A percentile compares a stretch with the other conserved stretches of the same genome.
phyloP scores from a whole-genome alignment of 1,139 yeast genomes.

The Diutina ranongensis region DNA sequence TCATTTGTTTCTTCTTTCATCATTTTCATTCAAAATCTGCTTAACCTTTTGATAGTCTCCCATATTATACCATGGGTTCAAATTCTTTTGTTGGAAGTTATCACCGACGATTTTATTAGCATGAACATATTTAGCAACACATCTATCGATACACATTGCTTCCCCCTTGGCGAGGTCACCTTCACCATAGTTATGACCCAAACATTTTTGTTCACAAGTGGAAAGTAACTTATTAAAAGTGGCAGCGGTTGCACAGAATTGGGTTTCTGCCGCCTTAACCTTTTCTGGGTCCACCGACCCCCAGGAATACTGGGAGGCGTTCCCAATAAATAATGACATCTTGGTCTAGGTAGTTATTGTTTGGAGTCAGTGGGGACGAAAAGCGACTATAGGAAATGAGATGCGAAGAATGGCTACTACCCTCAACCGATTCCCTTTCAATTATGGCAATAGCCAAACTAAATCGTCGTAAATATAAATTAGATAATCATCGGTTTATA shows the following conservation, averaged over 20 bases:
- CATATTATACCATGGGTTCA: constrained; percentile 1
- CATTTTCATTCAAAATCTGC: not conserved
- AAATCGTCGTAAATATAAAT: too few relatives aligned
- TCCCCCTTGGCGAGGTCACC: constrained; percentile 74
- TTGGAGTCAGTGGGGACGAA: not conserved
- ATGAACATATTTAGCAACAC: constrained; percentile 62
- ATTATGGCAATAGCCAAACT: too few relatives aligned
- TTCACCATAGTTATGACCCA: constrained; percentile 67
- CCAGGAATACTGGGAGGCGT: constrained; percentile 28
- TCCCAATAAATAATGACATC: constrained; percentile 57
- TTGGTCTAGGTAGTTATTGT: too few relatives aligned
- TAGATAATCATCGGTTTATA: too few relatives aligned
- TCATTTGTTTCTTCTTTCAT: not conserved
- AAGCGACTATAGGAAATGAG: not conserved
- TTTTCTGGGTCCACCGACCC: constrained; percentile 52
- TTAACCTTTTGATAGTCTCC: constrained; percentile 3
- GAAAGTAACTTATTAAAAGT: constrained; percentile 51
- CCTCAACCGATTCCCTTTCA: too few relatives aligned
- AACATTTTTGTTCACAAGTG: constrained; percentile 59
- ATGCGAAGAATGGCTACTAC: too few relatives aligned
- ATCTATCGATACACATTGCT: constrained; percentile 60
- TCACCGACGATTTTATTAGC: constrained; percentile 54
- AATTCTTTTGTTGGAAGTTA: constrained; percentile 17
- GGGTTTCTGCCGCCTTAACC: constrained; percentile 61
- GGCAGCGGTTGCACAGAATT: constrained; percentile 58